Evolutionary conservation across 2,329 filamentous ascomycete species (phyloP).

Genomic region (Arthrobotrys pseudoclavata): DNA sequence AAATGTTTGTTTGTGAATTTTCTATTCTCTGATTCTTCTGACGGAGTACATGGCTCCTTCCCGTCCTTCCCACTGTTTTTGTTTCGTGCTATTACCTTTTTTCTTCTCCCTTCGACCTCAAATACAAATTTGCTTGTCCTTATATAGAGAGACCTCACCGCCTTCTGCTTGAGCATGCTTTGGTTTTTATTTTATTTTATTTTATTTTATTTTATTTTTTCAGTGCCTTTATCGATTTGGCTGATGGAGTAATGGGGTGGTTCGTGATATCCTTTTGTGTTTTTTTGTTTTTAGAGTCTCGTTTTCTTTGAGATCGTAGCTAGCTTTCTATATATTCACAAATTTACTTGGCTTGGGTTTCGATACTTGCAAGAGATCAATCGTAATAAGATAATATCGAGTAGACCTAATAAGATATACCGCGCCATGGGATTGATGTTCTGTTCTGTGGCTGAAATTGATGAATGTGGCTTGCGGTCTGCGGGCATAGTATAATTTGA

Average conservation of each 20-base stretch:
- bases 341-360: background rate
- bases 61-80: background rate
- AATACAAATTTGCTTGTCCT: conserved; percentile 26
- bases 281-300: conserved; percentile 17
- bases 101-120: conserved; percentile 9
- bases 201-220: background rate
- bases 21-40: conserved; percentile 16
- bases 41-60: background rate
- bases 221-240: conserved; percentile 2
- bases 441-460: background rate
- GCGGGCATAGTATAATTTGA: background rate
- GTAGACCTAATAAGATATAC: background rate
- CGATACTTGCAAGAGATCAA: background rate
- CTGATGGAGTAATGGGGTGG: conserved; percentile 37
- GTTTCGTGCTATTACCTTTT: background rate
- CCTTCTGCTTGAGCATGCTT: background rate
- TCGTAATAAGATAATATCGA: background rate
- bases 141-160: conserved; percentile 23
- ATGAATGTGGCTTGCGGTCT: conserved; percentile 2
- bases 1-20: conserved; percentile 34
- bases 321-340: background rate
- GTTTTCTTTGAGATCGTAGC: conserved; percentile 5
- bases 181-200: too few relatives aligned
- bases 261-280: conserved; percentile 18
- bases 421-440: background rate